Evolutionary conservation across 495 filamentous ascomycete genomes (phyloP), one percentile per base, ranked within the genome.

Genomic region (Daldinia caldariorum): DNA sequence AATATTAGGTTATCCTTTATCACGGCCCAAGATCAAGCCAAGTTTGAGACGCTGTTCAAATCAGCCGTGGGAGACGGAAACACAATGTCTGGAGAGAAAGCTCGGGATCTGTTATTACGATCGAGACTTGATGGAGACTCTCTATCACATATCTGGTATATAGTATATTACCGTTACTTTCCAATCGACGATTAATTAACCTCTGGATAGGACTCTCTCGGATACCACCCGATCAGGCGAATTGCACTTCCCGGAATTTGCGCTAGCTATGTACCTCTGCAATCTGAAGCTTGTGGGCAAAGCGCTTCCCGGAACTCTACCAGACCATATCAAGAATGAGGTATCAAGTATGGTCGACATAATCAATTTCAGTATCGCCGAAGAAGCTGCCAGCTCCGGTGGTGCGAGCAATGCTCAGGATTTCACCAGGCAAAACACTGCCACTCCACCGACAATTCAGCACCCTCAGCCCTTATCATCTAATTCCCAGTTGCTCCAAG

Each of bases 261-360:
- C 95, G 10, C 82, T 99, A 54, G 93, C 96, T 45, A 97, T 99
- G 96, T 99, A 99, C 76, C 89, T 99, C 18, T 99, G 96, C 83
- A 98, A 97, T 69, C 75, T 98, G 70, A 93, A 91, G 79, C 84
- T 97, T 14, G 92, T 92, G 14, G 94, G 94, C 32, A 97, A 97
- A 78, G 82, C 88, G 0, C 74, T 99, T 9, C 96, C 96, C 1
- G 71, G 83, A 0, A 76, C 76, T 12, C 82, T 99, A 3, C 94
- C 96, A 0, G 94, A 97, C 43, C 90, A 86, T 43, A 89, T 98
- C 53, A 90, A 87, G 79, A 99, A 98, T 76, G 96, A 99, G 79
- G 96, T 99, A 32, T 97, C 94, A 9, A 96, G 96, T 75, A 98
- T 99, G 95, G 96, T 99, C 37, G 96, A 99, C 76, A 98, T 98